Base-by-base conservation (phyloP, 1,284 basidiomycete species). In the Schizophyllum commune region DNA sequence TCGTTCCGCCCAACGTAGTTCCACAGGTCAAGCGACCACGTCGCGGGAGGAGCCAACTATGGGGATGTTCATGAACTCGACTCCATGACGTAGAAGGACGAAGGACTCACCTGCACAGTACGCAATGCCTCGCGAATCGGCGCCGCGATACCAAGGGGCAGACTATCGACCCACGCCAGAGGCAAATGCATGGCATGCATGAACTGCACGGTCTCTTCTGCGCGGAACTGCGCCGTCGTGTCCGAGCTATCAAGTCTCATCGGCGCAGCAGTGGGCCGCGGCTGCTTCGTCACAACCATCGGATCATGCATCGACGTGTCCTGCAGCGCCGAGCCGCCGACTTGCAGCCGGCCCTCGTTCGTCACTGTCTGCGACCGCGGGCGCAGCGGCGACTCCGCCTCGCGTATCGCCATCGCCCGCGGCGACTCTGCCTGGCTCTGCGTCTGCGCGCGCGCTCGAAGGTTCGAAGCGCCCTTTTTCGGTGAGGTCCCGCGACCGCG, bases 51-150 rank as follows among this genome's bases (percentile, higher is more conserved):
- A 0, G 85, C 81, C 13, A 89, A 73, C 68, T 96, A 94, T 66
- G 90, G 92, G 19, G 2, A 3, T 2, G 39, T 8, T 11, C 39
- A 8, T 47, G 2, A 47, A 8, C 39, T 11, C n/a, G n/a, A n/a
- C n/a, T n/a, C n/a, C n/a, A n/a, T n/a, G n/a, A n/a, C n/a, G n/a
- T n/a, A n/a, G n/a, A n/a, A n/a, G n/a, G n/a, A n/a, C n/a, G n/a
- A n/a, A n/a, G n/a, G n/a, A n/a, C n/a, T n/a, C n/a, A n/a, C n/a
- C 17, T 47, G 39, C 39, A 47, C 39, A 9, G 88, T 86, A 59
- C 93, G 77, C 22, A 92, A 77, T 5, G 91, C 91, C 72, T 98
- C 96, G 59, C 86, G 77, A 4, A 98, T 75, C 0, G 95, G 94
- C 7, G 92, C 77, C 1, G 88, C 84, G 17, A 96, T 74, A 0